Percentiles rank a stretch among this genome's conserved stretches.
These are phyloP conservation scores for Dothistroma septosporum DNA, from an alignment of 2,329 filamentous ascomycete species.

Conservation along the genomic window DNA sequence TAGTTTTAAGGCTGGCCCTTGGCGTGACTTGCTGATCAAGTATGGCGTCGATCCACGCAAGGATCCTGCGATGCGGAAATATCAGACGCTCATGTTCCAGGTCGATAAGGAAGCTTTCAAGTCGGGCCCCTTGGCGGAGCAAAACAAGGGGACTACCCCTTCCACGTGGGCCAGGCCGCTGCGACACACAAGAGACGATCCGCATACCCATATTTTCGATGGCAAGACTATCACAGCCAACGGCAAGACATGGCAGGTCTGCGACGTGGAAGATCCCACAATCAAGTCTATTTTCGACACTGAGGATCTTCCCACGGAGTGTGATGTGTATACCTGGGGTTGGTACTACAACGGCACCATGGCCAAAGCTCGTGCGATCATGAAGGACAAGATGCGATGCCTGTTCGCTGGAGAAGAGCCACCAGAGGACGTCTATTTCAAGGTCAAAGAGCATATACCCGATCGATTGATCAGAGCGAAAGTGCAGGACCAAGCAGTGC, in stretches of 20 bases:
- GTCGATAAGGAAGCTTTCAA: conserved; percentile 41
- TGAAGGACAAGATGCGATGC: conserved; percentile 73
- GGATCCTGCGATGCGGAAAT: conserved; percentile 71
- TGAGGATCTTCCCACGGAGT: conserved; percentile 46
- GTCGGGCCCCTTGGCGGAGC: conserved; percentile 8
- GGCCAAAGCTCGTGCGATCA: conserved; percentile 78
- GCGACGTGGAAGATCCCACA: conserved; percentile 81
- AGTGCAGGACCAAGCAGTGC: conserved; percentile 1
- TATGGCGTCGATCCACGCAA: conserved; percentile 82
- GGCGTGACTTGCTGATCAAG: conserved; percentile 79
- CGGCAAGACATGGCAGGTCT: conserved; percentile 90
- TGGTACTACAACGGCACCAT: conserved; percentile 82
- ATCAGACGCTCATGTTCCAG: conserved; percentile 87
- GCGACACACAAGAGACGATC: conserved; percentile 25
- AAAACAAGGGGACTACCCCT: conserved; percentile 9
- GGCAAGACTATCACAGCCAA: conserved; percentile 70
- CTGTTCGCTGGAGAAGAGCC: conserved; percentile 37
- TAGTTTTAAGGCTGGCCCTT: conserved; percentile 88
- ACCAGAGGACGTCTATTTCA: conserved; percentile 27
- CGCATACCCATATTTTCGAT: conserved; percentile 73
- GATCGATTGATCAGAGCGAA: conserved; percentile 20
- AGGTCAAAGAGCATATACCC: conserved; percentile 18
- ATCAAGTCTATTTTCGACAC: conserved; percentile 63
- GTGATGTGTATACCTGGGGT: conserved; percentile 58
- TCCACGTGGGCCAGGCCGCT: conserved; percentile 18